Percentiles rank a stretch among this genome's conserved stretches.
Conservation (phyloP, 768 basidiomycete species). For the Megacollybia marginata region DNA sequence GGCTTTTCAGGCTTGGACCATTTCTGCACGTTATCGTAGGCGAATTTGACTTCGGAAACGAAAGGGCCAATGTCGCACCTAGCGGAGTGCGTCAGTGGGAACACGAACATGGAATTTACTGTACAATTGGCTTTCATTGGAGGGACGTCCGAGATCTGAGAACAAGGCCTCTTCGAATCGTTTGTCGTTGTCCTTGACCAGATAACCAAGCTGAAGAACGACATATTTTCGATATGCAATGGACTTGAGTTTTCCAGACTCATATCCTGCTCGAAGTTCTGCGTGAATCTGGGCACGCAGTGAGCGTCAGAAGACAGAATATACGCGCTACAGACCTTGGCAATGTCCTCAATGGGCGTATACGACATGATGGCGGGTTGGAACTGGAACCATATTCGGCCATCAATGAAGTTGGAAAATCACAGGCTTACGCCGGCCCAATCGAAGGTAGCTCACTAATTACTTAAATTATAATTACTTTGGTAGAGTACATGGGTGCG, state of each 20-base stretch:
- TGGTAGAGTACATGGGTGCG: too few relatives aligned
- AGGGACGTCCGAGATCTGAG: conserved; percentile 57
- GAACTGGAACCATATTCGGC: too few relatives aligned
- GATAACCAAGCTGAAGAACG: conserved; percentile 65
- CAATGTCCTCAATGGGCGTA: neutral
- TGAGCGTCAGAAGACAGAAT: too few relatives aligned
- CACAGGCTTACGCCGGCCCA: too few relatives aligned
- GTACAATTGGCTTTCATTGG: conserved; percentile 47
- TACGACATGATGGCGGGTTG: neutral
- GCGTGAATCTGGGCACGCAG: neutral
- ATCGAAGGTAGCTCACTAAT: too few relatives aligned
- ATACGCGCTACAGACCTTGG: too few relatives aligned
- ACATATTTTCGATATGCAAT: conserved; percentile 29
- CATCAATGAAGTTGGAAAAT: too few relatives aligned
- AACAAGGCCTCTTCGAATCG: conserved; percentile 52
- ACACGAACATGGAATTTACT: neutral
- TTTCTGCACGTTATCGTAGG: conserved; percentile 27
- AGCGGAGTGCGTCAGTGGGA: neutral
- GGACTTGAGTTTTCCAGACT: neutral
- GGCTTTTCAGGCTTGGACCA: conserved; percentile 48
- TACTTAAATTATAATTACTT: too few relatives aligned
- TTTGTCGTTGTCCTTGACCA: conserved; percentile 64
- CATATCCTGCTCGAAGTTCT: neutral
- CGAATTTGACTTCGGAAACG: neutral
- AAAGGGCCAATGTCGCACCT: neutral